Evolutionary conservation across 192 early-diverging fungal genomes (phyloP), one percentile per base, ranked within the genome.

Genomic region (Paraglomus occultum): DNA sequence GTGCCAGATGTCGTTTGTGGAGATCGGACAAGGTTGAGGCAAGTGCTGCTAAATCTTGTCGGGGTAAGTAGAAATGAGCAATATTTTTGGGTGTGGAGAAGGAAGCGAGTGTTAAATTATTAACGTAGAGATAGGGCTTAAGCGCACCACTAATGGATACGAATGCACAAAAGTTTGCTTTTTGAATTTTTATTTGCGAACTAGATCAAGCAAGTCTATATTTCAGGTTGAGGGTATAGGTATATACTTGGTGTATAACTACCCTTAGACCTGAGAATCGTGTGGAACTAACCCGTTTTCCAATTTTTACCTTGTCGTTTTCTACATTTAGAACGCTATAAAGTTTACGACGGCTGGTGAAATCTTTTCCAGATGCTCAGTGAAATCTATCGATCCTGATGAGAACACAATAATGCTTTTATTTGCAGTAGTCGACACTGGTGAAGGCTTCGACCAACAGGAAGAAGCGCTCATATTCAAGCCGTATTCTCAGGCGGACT

Each of bases 331-430:
- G 84, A 94, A 94, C 72, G 87, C 90, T 8, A 81, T 94, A 67
- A 94, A 95, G 67, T 95, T 95, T 40, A 95, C 91, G 4, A 77
- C 84, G 6, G 71, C 83, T n/a, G 91, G 89, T 52, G 84, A 87
- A 57, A 82, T 94, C 5, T 82, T 80, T 23, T 81, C 91, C 1
- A 74, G 73, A 52, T 85, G 84, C 68, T 74, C 82, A 4, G 44
- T 89, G 12, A 73, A 80, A 11, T 45, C 71, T 40, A 15, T 63
- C 4, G 67, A 69, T 20, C 48, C 49, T 10, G 66, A 77, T 20
- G 73, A 73, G 14, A 70, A 71, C 39, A 62, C 77, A 6, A 55
- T 88, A 53, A 79, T 76, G 15, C 77, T 94, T 12, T 79, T 87
- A 53, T 86, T 94, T 73, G 82, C 83, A 47, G 88, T 95, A 31